Percentiles rank a stretch among this genome's conserved stretches.
Conservation (phyloP, 306 rosid genomes). For the Glycine tomentella region DNA sequence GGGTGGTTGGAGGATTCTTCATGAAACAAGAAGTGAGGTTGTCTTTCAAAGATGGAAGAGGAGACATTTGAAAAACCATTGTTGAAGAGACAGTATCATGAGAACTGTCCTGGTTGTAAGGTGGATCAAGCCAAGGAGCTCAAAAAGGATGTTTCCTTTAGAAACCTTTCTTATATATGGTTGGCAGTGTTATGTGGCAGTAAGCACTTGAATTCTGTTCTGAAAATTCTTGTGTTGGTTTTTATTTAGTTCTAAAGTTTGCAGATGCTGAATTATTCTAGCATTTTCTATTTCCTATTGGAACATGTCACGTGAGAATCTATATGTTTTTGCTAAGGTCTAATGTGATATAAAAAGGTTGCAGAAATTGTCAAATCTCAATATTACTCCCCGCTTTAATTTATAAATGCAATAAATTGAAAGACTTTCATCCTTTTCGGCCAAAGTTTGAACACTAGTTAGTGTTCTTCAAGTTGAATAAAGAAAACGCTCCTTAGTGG, state of each 20-base stretch:
- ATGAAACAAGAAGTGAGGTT: background rate
- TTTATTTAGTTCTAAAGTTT: background rate
- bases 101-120: slow-evolving; percentile 85
- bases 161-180: slow-evolving; percentile 56
- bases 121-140: slow-evolving; percentile 59
- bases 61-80: slow-evolving; percentile 45
- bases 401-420: background rate
- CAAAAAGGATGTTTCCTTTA: slow-evolving; percentile 55
- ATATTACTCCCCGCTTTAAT: background rate
- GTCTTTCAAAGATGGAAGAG: slow-evolving; percentile 55
- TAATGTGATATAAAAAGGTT: background rate
- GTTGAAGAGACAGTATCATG: slow-evolving; percentile 60
- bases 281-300: background rate
- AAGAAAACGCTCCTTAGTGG: background rate
- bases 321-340: background rate
- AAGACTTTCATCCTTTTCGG: background rate
- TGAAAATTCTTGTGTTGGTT: background rate
- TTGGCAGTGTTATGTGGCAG: slow-evolving; percentile 61
- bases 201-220: slow-evolving; percentile 37
- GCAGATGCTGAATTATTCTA: background rate
- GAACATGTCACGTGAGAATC: background rate
- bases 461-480: background rate
- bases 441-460: background rate
- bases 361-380: background rate
- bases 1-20: background rate